Percentiles rank a stretch among this genome's conserved stretches.
These are phyloP conservation scores for Leccinum truebloodii DNA, from an alignment of 768 basidiomycete species.

Conservation along the genomic window DNA sequence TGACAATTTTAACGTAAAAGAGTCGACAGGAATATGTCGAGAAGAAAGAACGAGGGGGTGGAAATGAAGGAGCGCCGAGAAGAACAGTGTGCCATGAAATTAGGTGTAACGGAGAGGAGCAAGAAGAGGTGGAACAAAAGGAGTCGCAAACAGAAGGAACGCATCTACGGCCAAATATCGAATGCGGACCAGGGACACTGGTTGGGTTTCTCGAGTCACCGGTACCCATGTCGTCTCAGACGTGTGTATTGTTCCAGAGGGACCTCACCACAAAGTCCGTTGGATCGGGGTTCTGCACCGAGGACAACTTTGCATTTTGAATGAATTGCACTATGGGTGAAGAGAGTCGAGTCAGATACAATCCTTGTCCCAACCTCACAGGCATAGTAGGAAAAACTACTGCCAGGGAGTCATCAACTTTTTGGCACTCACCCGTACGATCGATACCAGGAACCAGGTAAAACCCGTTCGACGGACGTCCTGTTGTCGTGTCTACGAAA, in stretches of 20 bases:
- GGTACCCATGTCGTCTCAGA: slow-evolving; percentile 4
- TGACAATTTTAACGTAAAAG: no score
- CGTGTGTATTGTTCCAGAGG: slow-evolving; percentile 54
- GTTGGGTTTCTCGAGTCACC: no score
- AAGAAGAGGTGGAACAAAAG: no score
- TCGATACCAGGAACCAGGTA: slow-evolving; percentile 55
- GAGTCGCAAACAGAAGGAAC: no score
- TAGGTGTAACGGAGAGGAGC: no score
- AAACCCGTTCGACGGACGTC: slow-evolving; percentile 50
- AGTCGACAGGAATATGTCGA: no score
- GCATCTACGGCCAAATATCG: no score
- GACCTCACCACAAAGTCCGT: slow-evolving; percentile 52
- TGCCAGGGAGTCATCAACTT: not conserved
- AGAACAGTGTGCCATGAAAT: no score
- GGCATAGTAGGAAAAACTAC: not conserved
- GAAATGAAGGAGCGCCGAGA: no score
- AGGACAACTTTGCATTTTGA: slow-evolving; percentile 41
- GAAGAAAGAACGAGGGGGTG: no score
- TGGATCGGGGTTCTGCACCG: slow-evolving; percentile 37
- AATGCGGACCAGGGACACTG: no score
- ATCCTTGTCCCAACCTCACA: not conserved
- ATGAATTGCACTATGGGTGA: slow-evolving; percentile 41
- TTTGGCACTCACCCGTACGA: slow-evolving; percentile 44
- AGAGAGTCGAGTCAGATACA: not conserved
- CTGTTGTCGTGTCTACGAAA: slow-evolving; percentile 47